These are phyloP conservation scores for Kazachstania sp. DNA, from an alignment of 1,139 yeast genomes.

Conservation along the genomic window DNA sequence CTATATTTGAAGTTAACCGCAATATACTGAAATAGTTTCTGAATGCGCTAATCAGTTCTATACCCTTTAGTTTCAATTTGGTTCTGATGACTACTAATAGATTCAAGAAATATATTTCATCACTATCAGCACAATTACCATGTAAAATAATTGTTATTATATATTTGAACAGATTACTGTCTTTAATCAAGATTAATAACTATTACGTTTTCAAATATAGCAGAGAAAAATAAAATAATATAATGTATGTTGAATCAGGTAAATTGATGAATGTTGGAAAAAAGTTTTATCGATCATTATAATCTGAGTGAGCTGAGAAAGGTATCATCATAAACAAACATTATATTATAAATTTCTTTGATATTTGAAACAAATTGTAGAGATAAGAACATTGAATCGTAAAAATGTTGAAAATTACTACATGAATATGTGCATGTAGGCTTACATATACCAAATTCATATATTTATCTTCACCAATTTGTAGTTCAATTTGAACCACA, in stretches of 20 bases:
- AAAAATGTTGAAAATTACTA: too few relatives aligned
- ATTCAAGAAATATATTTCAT: too few relatives aligned
- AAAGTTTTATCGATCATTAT: constrained; percentile 30
- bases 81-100: too few relatives aligned
- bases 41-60: too few relatives aligned
- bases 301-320: constrained; percentile 35
- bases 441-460: background rate
- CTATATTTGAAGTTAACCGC: too few relatives aligned
- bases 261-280: constrained; percentile 32
- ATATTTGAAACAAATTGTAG: too few relatives aligned
- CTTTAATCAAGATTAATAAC: background rate
- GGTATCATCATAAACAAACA: constrained; percentile 30
- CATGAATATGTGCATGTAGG: background rate
- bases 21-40: too few relatives aligned
- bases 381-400: background rate
- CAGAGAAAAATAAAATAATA: background rate
- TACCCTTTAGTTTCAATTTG: too few relatives aligned
- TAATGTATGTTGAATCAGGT: constrained; percentile 15
- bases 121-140: too few relatives aligned
- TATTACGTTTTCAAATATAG: background rate
- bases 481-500: too few relatives aligned
- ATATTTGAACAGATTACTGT: background rate
- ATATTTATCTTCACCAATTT: too few relatives aligned
- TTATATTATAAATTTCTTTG: background rate
- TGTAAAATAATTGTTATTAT: too few relatives aligned